phyloP scores from a whole-genome alignment of 2,329 filamentous ascomycete genomes.

The Teratosphaeria viscida region DNA sequence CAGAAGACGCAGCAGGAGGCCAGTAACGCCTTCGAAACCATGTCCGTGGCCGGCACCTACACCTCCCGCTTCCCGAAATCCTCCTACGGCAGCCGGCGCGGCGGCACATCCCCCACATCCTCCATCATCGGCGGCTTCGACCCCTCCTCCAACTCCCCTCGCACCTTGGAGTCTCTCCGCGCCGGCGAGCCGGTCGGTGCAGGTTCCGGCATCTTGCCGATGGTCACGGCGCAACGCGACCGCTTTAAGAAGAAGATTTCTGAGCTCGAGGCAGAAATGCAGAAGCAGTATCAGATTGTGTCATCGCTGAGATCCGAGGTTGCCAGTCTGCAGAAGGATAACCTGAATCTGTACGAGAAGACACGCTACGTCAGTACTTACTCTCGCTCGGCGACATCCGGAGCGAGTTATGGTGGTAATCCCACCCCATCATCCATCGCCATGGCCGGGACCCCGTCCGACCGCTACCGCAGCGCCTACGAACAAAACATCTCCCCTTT shows the following conservation, averaged over 20 bases:
- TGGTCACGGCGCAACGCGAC: constrained; percentile 96
- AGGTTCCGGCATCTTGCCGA: constrained; percentile 83
- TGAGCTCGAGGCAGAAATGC: constrained; percentile 82
- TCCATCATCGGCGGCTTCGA: constrained; percentile 98
- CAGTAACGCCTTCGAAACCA: constrained; percentile 73
- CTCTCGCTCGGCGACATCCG: constrained; percentile 56
- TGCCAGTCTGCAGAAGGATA: constrained; percentile 87
- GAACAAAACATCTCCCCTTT: constrained; percentile 94
- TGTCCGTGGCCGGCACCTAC: constrained; percentile 88
- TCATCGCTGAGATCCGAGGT: constrained; percentile 85
- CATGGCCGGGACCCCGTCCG: constrained; percentile 46
- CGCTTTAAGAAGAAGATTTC: constrained; percentile 94
- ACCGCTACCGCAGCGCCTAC: constrained; percentile 84
- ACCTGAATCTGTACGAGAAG: constrained; percentile 93
- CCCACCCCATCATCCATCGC: constrained; percentile 65
- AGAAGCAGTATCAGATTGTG: constrained; percentile 69
- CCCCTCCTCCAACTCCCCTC: constrained; percentile 43
- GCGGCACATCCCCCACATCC: constrained; percentile 79
- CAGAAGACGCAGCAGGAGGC: constrained; percentile 78
- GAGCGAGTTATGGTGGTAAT: constrained; percentile 50
- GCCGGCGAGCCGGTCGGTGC: constrained; percentile 55
- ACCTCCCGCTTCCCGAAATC: constrained; percentile 67
- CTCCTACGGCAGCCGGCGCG: constrained; percentile 47
- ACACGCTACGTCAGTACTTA: constrained; percentile 93
- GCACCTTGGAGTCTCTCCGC: constrained; percentile 47